Conservation (phyloP, 169 alveolate species). For the Miamiensis avidus region DNA sequence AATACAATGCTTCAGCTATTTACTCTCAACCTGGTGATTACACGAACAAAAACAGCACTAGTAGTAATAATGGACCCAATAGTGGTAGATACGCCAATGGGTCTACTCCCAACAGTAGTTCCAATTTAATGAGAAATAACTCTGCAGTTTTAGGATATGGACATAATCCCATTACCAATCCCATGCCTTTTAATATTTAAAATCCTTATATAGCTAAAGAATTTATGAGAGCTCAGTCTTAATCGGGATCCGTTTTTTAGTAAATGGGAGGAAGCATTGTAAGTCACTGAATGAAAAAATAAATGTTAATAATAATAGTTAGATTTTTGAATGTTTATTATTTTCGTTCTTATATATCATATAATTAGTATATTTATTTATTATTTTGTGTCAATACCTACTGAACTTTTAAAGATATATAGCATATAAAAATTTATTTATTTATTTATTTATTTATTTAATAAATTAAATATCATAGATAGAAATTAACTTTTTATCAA, state of each 20-base stretch:
- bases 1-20: conserved; percentile 2
- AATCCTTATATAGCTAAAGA: conserved; percentile 23
- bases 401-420: too few species aligned
- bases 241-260: background rate
- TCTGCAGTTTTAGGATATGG: conserved; percentile 1
- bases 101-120: background rate
- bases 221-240: background rate
- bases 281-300: background rate
- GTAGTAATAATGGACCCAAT: background rate
- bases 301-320: too few species aligned
- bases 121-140: background rate
- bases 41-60: background rate
- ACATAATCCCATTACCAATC: conserved; percentile 22
- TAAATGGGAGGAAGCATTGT: background rate
- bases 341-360: background rate
- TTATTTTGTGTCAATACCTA: too few species aligned
- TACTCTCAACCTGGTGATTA: conserved; percentile 3
- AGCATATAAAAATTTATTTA: too few species aligned
- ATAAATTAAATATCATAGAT: too few species aligned
- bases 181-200: conserved; percentile 18
- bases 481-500: too few species aligned
- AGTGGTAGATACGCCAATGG: too few species aligned
- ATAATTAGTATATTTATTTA: too few species aligned
- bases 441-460: too few species aligned
- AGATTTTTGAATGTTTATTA: too few species aligned